A percentile compares a stretch with the other conserved stretches of the same genome.
Evolutionary conservation across 495 filamentous ascomycete genomes (phyloP).

Genomic region (Penicillium coprophilum): DNA sequence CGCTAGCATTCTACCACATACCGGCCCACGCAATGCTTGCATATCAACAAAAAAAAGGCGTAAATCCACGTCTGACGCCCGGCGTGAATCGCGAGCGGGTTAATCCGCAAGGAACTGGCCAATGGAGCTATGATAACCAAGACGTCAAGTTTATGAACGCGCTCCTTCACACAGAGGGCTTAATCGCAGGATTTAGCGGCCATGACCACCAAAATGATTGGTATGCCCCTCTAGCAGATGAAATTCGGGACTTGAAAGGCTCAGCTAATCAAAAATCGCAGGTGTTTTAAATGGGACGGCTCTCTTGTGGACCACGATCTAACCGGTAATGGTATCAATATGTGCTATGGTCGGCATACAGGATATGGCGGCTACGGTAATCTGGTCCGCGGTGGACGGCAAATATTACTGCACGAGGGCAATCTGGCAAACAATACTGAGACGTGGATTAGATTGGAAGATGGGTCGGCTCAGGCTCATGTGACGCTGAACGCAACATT

Average conservation of each 20-base stretch:
- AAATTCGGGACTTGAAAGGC: neutral
- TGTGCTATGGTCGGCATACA: slow-evolving; percentile 70
- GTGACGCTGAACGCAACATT: slow-evolving; percentile 71
- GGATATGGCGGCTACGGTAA: slow-evolving; percentile 73
- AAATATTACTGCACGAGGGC: slow-evolving; percentile 51
- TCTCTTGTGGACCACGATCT: slow-evolving; percentile 30
- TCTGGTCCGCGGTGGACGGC: slow-evolving; percentile 60
- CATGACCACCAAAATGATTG: slow-evolving; percentile 73
- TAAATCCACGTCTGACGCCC: slow-evolving; percentile 47
- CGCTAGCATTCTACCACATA: slow-evolving; percentile 73
- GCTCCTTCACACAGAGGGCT: slow-evolving; percentile 51
- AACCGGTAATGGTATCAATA: slow-evolving; percentile 41
- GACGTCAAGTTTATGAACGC: slow-evolving; percentile 67
- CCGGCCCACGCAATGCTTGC: slow-evolving; percentile 57
- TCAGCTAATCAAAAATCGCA: neutral
- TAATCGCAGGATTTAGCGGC: slow-evolving; percentile 65
- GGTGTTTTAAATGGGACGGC: slow-evolving; percentile 44
- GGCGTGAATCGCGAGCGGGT: slow-evolving; percentile 63
- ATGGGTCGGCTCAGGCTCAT: slow-evolving; percentile 51
- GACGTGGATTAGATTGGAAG: slow-evolving; percentile 68
- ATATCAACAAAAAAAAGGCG: slow-evolving; percentile 46
- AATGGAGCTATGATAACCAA: slow-evolving; percentile 42
- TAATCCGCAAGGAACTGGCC: slow-evolving; percentile 27
- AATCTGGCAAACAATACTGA: slow-evolving; percentile 41
- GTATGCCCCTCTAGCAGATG: slow-evolving; percentile 32